phyloP scores from a whole-genome alignment of 169 alveolate genomes.

The Miamiensis avidus region DNA sequence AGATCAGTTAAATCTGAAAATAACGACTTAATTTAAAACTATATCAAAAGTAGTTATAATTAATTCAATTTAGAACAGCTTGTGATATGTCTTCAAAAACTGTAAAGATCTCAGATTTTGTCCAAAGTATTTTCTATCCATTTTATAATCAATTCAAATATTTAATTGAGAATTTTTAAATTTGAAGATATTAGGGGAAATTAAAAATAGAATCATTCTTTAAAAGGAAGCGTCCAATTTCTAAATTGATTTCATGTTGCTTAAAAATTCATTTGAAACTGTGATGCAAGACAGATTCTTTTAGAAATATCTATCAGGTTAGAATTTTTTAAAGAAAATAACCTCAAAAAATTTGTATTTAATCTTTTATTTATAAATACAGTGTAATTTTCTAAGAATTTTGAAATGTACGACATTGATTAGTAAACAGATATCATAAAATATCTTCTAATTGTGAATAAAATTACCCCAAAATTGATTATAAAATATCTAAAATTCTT shows the following conservation, averaged over 20 bases:
- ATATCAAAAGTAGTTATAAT: slow-evolving; percentile 1
- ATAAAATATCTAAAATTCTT: too few relatives aligned
- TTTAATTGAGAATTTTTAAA: too few relatives aligned
- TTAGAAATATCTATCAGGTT: background rate
- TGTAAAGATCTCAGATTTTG: background rate
- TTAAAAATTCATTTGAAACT: background rate
- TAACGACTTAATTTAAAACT: slow-evolving; percentile 11
- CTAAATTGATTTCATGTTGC: background rate
- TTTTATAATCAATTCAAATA: too few relatives aligned
- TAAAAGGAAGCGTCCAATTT: background rate
- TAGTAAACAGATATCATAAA: background rate
- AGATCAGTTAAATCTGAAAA: slow-evolving; percentile 19
- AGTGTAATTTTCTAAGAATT: background rate
- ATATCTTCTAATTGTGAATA: background rate
- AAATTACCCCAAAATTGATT: too few relatives aligned
- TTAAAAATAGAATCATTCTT: background rate
- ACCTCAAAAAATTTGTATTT: too few relatives aligned
- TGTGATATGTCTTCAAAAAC: background rate
- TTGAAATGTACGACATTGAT: background rate
- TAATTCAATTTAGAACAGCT: background rate
- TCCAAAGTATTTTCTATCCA: background rate
- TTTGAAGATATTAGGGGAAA: background rate
- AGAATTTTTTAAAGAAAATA: too few relatives aligned
- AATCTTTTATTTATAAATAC: background rate
- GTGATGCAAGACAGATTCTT: background rate